phyloP scores from a whole-genome alignment of 352 stramenopile genomes.

The Phytophthora citrophthora region DNA sequence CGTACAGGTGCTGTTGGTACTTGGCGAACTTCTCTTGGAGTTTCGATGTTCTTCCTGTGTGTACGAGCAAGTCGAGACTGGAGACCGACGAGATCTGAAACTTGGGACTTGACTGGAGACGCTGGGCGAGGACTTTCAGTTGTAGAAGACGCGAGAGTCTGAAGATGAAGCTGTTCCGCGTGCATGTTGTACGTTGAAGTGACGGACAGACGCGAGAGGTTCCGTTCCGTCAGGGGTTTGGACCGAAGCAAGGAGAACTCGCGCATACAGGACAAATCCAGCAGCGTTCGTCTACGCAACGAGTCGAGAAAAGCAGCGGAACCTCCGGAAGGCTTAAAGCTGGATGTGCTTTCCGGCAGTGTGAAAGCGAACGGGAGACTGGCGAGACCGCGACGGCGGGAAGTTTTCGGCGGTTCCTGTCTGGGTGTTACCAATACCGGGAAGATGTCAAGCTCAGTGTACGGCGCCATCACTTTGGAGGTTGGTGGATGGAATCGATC shows the following conservation, averaged over 20 bases:
- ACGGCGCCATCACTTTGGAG: conserved; percentile 10
- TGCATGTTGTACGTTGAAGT: conserved; percentile 55
- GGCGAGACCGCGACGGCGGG: conserved; percentile 24
- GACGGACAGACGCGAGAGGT: conserved; percentile 46
- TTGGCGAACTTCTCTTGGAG: background rate
- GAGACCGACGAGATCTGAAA: conserved; percentile 4
- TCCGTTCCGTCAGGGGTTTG: conserved; percentile 46
- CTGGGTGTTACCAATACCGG: conserved; percentile 1
- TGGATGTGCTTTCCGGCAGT: conserved; percentile 7
- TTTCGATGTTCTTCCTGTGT: conserved; percentile 17
- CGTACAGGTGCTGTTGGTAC: no score
- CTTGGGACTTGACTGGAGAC: conserved; percentile 16
- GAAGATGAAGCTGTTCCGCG: conserved; percentile 47
- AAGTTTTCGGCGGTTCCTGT: background rate
- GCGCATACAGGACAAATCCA: conserved; percentile 62
- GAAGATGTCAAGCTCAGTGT: conserved; percentile 33
- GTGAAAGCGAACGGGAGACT: conserved; percentile 28
- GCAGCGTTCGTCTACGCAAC: conserved; percentile 45
- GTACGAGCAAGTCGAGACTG: conserved; percentile 12
- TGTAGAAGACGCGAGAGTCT: conserved; percentile 22
- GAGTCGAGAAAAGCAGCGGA: conserved; percentile 36
- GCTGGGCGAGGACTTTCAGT: conserved; percentile 1
- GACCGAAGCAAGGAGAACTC: conserved; percentile 51
- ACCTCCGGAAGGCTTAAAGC: conserved; percentile 2
- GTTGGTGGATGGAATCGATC: conserved; percentile 2